A percentile compares a stretch with the other conserved stretches of the same genome.
phyloP scores from a whole-genome alignment of 768 basidiomycete species.

The Suillus plorans region DNA sequence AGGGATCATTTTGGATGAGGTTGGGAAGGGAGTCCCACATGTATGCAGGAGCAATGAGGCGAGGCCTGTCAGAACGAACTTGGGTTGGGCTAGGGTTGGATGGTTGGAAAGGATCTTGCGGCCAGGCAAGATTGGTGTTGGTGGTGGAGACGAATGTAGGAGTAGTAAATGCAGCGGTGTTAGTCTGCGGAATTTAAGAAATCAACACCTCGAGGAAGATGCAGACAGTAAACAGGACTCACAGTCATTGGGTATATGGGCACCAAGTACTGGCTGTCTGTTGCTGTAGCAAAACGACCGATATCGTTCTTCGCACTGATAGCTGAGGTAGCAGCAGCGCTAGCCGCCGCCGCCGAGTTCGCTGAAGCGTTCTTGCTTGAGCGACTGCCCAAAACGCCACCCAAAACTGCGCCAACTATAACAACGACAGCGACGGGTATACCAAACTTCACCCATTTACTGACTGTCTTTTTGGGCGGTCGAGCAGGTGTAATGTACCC shows the following conservation, averaged over 20 bases:
- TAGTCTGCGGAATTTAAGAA: conserved; percentile 50
- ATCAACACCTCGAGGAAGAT: conserved; percentile 2
- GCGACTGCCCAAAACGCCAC: conserved; percentile 76
- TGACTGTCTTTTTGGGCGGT: conserved; percentile 50
- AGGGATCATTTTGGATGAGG: conserved; percentile 81
- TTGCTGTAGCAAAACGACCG: conserved; percentile 74
- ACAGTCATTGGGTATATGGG: conserved; percentile 91
- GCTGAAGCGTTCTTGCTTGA: conserved; percentile 37
- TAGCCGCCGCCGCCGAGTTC: conserved; percentile 31
- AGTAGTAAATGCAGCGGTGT: conserved; percentile 63
- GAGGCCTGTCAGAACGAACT: conserved; percentile 79
- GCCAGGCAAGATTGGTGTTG: conserved; percentile 63
- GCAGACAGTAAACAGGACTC: conserved; percentile 34
- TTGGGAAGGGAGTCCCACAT: conserved; percentile 83
- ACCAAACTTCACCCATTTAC: conserved; percentile 77
- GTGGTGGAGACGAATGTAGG: conserved; percentile 71
- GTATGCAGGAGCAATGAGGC: conserved; percentile 87
- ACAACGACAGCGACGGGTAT: conserved; percentile 64
- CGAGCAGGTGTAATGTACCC: conserved; percentile 59
- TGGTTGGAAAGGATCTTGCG: conserved; percentile 73
- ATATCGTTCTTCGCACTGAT: conserved; percentile 58
- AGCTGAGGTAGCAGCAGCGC: conserved; percentile 48
- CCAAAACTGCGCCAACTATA: conserved; percentile 67
- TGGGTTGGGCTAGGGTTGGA: conserved; percentile 56
- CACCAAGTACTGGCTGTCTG: conserved; percentile 74